Base-by-base conservation (phyloP, 2,329 filamentous ascomycete genomes). In the Waltergamsia citrina region DNA sequence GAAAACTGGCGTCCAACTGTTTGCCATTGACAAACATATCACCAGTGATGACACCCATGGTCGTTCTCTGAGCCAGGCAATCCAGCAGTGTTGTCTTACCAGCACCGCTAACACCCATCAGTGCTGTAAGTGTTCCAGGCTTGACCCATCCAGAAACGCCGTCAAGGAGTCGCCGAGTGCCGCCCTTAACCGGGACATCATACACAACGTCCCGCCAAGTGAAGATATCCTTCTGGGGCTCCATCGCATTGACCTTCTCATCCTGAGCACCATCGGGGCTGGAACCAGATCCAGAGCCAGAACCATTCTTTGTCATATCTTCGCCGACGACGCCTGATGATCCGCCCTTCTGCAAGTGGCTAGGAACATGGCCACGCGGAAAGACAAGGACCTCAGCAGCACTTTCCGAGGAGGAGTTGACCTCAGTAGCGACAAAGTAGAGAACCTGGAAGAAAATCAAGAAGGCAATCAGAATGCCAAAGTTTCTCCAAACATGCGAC, bases 61-160 rank as follows among this genome's bases (percentile, higher is more conserved):
- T 70, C 0, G 67, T 73, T 12, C 79, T 62, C 29, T 63, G 56
- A 3, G 61, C 61, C 5, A 65, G 47, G 3, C 55, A 57, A 35
- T 65, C 60, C 2, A 65, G 46, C 6, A 65, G 52, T 0, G 61
- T 65, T 2, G 61, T 65, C 43, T 65, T 65, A 0, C 61, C 61
- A 0, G 61, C 61, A 18, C 61, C 61, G 16, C 49, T 74, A 1
- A 78, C 74, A 26, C 79, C 74, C 74, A 79, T 79, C 6, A 93
- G 65, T 2, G 85, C 86, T 4, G 86, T 94, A 22, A 93, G 60
- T 2, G 84, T 93, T 20, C 87, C 87, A 0, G 87, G 87, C 53
- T 88, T 88, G 37, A 94, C 85, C 83, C 85, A 94, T 6, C 87
- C 87, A 44, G 84, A 76, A 2, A 94, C 82, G 36, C 87, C 64